Percentiles rank a stretch among this genome's conserved stretches.
phyloP scores from a whole-genome alignment of 1,284 basidiomycete species.

The Xerocomus amazonicus region DNA sequence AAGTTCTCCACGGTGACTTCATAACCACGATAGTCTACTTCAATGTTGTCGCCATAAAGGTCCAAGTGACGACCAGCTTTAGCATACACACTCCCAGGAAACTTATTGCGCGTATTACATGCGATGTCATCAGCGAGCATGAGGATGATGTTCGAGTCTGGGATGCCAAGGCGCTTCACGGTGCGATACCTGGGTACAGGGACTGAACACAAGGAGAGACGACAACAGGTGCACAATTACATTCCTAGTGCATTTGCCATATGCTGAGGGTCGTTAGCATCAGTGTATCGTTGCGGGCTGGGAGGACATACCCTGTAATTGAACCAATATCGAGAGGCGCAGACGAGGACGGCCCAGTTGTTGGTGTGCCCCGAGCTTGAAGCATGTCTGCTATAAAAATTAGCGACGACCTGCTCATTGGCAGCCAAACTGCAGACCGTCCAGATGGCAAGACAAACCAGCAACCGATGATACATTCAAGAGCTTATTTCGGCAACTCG shows the following conservation, averaged over 20 bases:
- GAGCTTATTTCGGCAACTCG: slow-evolving; percentile 25
- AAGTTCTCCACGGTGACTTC: slow-evolving; percentile 98
- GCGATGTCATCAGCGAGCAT: slow-evolving; percentile 98
- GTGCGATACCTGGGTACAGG: slow-evolving; percentile 79
- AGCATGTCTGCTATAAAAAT: slow-evolving; percentile 31
- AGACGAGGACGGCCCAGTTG: slow-evolving; percentile 98
- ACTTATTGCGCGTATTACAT: slow-evolving; percentile 90
- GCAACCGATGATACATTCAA: slow-evolving; percentile 34
- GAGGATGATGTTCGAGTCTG: slow-evolving; percentile 96
- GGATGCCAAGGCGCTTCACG: slow-evolving; percentile 95
- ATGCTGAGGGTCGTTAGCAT: slow-evolving; percentile 52
- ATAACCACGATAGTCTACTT: slow-evolving; percentile 97
- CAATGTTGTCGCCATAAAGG: slow-evolving; percentile 93
- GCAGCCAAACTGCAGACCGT: slow-evolving; percentile 29
- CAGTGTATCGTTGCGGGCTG: neutral
- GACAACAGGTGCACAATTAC: slow-evolving; percentile 41
- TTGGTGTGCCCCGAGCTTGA: slow-evolving; percentile 74
- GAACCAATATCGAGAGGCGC: slow-evolving; percentile 95
- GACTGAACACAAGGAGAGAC: slow-evolving; percentile 1
- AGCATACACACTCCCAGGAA: slow-evolving; percentile 89
- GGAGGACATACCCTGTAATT: slow-evolving; percentile 83
- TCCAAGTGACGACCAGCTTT: slow-evolving; percentile 78
- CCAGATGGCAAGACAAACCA: slow-evolving; percentile 31
- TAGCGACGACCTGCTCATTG: slow-evolving; percentile 20
- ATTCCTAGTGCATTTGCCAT: slow-evolving; percentile 98